phyloP scores from a whole-genome alignment of 1,284 basidiomycete genomes.

The Apiotrichum laibachii region DNA sequence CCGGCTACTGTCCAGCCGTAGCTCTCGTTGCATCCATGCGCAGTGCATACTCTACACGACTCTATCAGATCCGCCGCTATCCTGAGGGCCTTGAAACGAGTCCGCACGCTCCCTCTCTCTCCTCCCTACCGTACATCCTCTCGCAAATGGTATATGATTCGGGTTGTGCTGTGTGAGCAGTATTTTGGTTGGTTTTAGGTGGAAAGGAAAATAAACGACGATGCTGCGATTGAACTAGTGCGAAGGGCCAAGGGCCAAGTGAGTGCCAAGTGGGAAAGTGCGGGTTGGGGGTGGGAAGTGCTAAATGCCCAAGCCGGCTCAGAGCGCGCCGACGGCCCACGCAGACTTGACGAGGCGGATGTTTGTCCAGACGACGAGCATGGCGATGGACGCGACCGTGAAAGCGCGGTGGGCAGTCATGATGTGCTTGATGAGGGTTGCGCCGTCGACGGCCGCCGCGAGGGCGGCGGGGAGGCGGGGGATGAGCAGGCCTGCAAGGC shows the following conservation, averaged over 20 bases:
- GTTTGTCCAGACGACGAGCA: slow-evolving; percentile 20
- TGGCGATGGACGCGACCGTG: slow-evolving; percentile 4
- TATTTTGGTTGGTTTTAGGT: no score
- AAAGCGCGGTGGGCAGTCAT: slow-evolving; percentile 7
- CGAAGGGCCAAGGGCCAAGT: no score
- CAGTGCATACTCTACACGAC: slow-evolving; percentile 2
- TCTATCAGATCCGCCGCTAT: not conserved
- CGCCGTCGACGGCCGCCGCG: not conserved
- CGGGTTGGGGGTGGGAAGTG: no score
- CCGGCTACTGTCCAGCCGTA: no score
- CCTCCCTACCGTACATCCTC: no score
- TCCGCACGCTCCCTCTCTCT: not conserved
- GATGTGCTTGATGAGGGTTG: not conserved
- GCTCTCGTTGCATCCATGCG: not conserved
- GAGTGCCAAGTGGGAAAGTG: no score
- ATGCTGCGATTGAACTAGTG: no score
- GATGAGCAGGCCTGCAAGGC: not conserved
- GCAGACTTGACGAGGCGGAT: slow-evolving; percentile 21
- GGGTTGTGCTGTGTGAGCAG: no score
- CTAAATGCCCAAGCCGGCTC: not conserved
- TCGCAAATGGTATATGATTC: no score
- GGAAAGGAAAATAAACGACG: no score
- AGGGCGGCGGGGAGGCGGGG: not conserved
- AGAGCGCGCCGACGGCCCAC: slow-evolving; percentile 22
- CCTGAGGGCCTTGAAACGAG: not conserved